phyloP scores from a whole-genome alignment of 768 basidiomycete genomes.

The Phaffia australis region DNA sequence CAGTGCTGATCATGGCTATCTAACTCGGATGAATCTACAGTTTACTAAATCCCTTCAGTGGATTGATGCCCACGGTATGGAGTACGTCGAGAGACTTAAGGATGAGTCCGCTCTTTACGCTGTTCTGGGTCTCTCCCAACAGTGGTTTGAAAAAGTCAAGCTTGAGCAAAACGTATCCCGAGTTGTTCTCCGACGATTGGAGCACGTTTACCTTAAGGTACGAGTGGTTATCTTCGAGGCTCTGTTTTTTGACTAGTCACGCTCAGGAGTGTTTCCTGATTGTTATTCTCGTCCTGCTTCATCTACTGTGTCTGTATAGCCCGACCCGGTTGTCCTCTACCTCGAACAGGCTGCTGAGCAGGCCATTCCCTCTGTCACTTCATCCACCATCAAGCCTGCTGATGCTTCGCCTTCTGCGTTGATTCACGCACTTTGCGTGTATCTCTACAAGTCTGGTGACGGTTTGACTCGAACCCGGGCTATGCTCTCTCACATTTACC shows the following conservation, averaged over 20 bases:
- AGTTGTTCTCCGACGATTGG: constrained; percentile 86
- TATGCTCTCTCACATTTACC: constrained; percentile 95
- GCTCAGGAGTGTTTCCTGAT: background rate
- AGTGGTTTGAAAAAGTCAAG: constrained; percentile 71
- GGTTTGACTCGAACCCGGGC: constrained; percentile 88
- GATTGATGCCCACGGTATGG: constrained; percentile 96
- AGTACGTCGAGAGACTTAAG: constrained; percentile 92
- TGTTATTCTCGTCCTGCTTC: background rate
- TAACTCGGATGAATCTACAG: constrained; percentile 25
- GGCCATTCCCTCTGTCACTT: constrained; percentile 40
- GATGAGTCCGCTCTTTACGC: constrained; percentile 90
- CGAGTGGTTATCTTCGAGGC: constrained; percentile 16
- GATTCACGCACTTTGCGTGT: constrained; percentile 76
- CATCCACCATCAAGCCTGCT: constrained; percentile 48
- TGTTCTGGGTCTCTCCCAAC: constrained; percentile 84
- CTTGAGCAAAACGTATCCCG: constrained; percentile 70
- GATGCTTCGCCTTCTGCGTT: constrained; percentile 58
- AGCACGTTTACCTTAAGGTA: constrained; percentile 98
- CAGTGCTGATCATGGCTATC: too few relatives aligned
- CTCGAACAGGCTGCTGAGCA: constrained; percentile 61
- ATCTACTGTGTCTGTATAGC: constrained; percentile 44
- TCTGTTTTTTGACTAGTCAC: background rate
- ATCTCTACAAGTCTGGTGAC: constrained; percentile 84
- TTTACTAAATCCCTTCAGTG: constrained; percentile 96
- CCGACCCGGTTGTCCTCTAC: constrained; percentile 80